These are phyloP conservation scores for Colletotrichum liriopes DNA, from an alignment of 2,329 filamentous ascomycete species.

Conservation along the genomic window DNA sequence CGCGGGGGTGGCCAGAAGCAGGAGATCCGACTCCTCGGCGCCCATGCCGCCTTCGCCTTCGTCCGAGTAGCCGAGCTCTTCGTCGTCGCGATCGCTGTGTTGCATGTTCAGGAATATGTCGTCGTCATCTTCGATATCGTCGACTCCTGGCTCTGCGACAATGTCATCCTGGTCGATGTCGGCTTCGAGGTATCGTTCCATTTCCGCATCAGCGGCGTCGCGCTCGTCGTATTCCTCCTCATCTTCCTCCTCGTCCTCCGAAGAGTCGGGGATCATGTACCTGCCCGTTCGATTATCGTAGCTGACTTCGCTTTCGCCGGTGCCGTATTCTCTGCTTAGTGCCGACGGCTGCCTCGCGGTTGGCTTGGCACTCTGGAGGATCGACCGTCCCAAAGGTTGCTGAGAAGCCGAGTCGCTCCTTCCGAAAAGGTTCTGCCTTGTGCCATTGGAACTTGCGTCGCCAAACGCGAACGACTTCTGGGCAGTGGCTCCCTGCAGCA, in stretches of 20 bases:
- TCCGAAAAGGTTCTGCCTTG: conserved; percentile 57
- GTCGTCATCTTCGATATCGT: conserved; percentile 60
- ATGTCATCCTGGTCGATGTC: conserved; percentile 54
- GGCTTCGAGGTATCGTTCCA: conserved; percentile 54
- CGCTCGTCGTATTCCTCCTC: conserved; percentile 49
- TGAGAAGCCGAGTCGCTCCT: conserved; percentile 55
- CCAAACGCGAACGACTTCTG: conserved; percentile 59
- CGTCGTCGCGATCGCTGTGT: conserved; percentile 50
- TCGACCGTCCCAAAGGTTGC: conserved; percentile 65
- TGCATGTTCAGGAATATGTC: conserved; percentile 68
- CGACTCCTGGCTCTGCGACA: conserved; percentile 56
- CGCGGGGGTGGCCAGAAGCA: conserved; percentile 70
- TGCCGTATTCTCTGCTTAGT: conserved; percentile 62
- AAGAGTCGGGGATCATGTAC: conserved; percentile 48
- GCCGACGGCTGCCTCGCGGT: conserved; percentile 64
- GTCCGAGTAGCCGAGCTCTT: conserved; percentile 33
- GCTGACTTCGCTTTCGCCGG: conserved; percentile 10
- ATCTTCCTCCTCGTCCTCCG: conserved; percentile 51
- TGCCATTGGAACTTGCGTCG: conserved; percentile 48
- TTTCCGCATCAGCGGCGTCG: conserved; percentile 52
- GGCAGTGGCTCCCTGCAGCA: conserved; percentile 60
- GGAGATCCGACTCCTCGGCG: conserved; percentile 64
- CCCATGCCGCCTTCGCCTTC: conserved; percentile 48
- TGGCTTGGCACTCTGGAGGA: conserved; percentile 53
- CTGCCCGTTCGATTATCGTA: conserved; percentile 45